Evolutionary conservation across 305 asterid species (phyloP).

Genomic region (Nicotiana rustica): DNA sequence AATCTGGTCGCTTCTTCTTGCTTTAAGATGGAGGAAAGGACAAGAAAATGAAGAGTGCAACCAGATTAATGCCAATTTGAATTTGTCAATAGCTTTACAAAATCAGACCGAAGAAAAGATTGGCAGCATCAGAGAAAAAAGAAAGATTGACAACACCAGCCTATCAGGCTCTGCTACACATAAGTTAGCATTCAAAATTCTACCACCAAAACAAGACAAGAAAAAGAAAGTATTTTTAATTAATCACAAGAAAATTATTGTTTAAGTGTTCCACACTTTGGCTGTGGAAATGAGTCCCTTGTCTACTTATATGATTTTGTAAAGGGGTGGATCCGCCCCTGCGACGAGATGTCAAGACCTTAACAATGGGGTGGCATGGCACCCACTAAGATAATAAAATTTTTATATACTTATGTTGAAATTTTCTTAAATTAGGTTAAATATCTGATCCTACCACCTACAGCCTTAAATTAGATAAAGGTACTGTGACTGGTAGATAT

Average conservation of each 20-base stretch:
- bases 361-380: no score
- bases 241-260: neutral
- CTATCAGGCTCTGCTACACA: neutral
- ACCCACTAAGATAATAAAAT: no score
- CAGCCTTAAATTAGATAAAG: no score
- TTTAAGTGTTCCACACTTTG: neutral
- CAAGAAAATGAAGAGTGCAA: constrained; percentile 22
- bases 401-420: no score
- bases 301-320: neutral
- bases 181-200: neutral
- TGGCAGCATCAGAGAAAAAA: neutral
- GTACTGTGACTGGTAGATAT: no score
- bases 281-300: neutral
- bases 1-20: neutral
- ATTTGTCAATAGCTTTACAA: neutral
- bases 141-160: neutral
- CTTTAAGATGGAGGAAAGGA: neutral
- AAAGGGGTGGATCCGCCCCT: no score
- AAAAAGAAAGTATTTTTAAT: neutral
- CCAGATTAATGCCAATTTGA: neutral
- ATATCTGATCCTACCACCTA: no score
- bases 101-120: neutral
- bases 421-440: no score
- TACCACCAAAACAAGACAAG: constrained; percentile 5
- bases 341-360: no score